phyloP scores from a whole-genome alignment of 768 basidiomycete genomes.

The Calocybe cyanea region DNA sequence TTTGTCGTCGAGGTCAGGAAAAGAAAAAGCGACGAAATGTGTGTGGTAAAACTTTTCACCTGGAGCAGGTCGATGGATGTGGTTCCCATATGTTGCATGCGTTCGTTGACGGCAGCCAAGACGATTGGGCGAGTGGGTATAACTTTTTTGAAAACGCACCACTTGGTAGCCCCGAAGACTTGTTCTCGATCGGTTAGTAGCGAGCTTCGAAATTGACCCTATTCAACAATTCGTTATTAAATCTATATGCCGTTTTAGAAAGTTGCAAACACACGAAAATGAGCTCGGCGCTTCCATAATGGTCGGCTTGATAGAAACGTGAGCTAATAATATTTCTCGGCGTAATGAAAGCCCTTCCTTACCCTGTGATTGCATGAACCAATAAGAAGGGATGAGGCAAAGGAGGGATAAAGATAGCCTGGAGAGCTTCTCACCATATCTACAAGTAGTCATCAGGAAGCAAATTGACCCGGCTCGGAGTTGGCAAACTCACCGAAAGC shows the following conservation, averaged over 20 bases:
- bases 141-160: constrained; percentile 70
- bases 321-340: not conserved
- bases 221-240: constrained; percentile 8
- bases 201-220: constrained; percentile 68
- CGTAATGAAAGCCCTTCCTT: not conserved
- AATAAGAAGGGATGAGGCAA: not conserved
- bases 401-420: not conserved
- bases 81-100: constrained; percentile 64
- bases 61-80: constrained; percentile 67
- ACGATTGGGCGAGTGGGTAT: constrained; percentile 52
- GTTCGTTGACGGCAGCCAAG: constrained; percentile 61
- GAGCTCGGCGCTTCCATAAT: constrained; percentile 81
- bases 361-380: constrained; percentile 10
- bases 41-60: no score
- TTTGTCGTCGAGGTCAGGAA: constrained; percentile 1
- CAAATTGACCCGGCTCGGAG: not conserved
- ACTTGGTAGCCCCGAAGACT: constrained; percentile 78
- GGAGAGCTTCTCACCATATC: constrained; percentile 48
- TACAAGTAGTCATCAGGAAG: constrained; percentile 16
- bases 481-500: constrained; percentile 49
- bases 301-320: constrained; percentile 84
- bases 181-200: constrained; percentile 30
- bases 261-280: constrained; percentile 55
- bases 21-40: not conserved
- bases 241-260: constrained; percentile 7